Conservation (phyloP, 2,329 filamentous ascomycete species). For the Didymella exigua region DNA sequence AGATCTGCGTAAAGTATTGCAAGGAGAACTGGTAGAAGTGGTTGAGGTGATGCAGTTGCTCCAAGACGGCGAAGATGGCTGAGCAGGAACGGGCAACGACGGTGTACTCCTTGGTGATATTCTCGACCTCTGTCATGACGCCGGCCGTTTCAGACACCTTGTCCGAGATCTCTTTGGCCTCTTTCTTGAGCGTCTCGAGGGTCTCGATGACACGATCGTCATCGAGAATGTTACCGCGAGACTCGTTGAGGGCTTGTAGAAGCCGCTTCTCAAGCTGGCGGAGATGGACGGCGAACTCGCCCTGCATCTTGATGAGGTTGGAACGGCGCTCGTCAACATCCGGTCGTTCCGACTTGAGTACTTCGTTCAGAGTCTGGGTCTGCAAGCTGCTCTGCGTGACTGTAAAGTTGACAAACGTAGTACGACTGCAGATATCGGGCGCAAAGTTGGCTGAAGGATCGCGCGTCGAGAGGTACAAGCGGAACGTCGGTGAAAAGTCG, state of each 20-base stretch:
- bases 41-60: constrained; percentile 97
- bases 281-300: constrained; percentile 98
- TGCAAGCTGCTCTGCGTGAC: constrained; percentile 98
- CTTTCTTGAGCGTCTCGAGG: constrained; percentile 95
- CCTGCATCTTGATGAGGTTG: constrained; percentile 97
- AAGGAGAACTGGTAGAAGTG: constrained; percentile 99
- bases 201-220: constrained; percentile 99
- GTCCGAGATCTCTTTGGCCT: constrained; percentile 91
- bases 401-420: constrained; percentile 99
- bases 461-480: constrained; percentile 89
- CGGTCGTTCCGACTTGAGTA: constrained; percentile 94
- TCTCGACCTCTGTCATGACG: constrained; percentile 97
- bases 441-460: constrained; percentile 96
- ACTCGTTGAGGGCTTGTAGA: constrained; percentile 94
- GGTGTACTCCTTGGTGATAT: constrained; percentile 92
- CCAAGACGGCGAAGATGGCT: constrained; percentile 93
- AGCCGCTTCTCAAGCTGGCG: constrained; percentile 93
- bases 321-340: constrained; percentile 96
- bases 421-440: constrained; percentile 96
- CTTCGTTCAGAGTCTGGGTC: constrained; percentile 96
- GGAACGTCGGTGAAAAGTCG: constrained; percentile 97
- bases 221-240: constrained; percentile 94
- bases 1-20: constrained; percentile 97
- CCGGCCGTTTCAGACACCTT: constrained; percentile 98
- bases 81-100: constrained; percentile 94